Percentiles rank a stretch among this genome's conserved stretches.
Conservation (phyloP, 768 basidiomycete genomes). For the Panus rudis region DNA sequence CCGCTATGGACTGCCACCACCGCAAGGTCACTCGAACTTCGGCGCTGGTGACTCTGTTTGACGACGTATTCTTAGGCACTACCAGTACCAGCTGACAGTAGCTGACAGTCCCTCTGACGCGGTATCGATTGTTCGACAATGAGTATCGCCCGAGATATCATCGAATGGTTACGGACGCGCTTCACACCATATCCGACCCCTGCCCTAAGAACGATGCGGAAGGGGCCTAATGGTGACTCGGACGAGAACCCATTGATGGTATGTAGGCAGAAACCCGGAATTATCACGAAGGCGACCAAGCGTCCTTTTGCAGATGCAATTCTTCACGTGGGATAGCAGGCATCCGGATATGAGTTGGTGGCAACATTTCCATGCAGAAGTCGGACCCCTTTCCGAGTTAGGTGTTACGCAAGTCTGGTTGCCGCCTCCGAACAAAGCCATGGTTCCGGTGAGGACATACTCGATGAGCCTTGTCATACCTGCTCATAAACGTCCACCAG, state of each 20-base stretch:
- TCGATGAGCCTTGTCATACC: conserved; percentile 1
- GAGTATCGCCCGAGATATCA: conserved; percentile 4
- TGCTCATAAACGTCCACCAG: conserved; percentile 27
- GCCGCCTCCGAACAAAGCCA: conserved; percentile 79
- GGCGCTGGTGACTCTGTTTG: too few relatives aligned
- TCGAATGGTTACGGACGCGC: conserved; percentile 4
- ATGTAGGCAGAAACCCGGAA: conserved; percentile 12
- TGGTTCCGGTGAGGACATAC: conserved; percentile 40
- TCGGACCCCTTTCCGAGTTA: conserved; percentile 53
- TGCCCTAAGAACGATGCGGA: conserved; percentile 52
- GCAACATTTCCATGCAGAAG: conserved; percentile 61
- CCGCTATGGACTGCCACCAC: too few relatives aligned
- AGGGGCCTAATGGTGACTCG: conserved; percentile 41
- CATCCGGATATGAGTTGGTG: conserved; percentile 68
- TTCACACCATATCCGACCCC: conserved; percentile 21
- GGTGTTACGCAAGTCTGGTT: conserved; percentile 82
- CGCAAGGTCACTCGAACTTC: too few relatives aligned
- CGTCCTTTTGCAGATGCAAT: conserved; percentile 55
- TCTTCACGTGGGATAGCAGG: conserved; percentile 75
- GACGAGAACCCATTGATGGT: conserved; percentile 66
- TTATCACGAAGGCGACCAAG: conserved; percentile 1
- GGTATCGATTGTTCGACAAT: background rate
- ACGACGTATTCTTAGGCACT: background rate
- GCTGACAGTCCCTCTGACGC: background rate
- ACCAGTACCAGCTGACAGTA: background rate